These are phyloP conservation scores for Podospora anserina DNA, from an alignment of 495 filamentous ascomycete species.

Conservation along the genomic window DNA sequence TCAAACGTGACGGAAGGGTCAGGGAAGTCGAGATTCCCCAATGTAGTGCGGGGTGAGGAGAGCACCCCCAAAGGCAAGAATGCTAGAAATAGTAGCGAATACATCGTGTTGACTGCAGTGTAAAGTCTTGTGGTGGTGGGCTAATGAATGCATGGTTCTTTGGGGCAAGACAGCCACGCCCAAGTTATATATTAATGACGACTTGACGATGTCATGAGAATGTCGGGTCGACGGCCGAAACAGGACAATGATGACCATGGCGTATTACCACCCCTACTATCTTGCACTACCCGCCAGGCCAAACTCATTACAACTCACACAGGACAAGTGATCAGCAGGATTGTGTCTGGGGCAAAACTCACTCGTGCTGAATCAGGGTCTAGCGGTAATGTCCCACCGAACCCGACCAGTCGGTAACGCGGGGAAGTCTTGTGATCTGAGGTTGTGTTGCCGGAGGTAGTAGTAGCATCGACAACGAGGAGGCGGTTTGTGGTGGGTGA, in stretches of 20 bases:
- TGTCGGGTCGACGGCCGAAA: background rate
- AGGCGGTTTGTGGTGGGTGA: background rate
- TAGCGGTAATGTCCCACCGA: background rate
- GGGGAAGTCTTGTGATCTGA: background rate
- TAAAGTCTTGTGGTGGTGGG: background rate
- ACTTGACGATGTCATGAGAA: background rate
- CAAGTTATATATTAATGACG: background rate
- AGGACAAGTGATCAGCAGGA: background rate
- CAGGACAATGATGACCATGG: background rate
- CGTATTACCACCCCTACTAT: background rate
- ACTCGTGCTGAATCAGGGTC: background rate
- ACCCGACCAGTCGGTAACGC: background rate
- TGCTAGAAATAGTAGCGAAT: background rate
- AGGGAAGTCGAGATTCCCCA: slow-evolving; percentile 31
- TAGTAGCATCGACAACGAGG: background rate
- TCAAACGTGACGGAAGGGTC: slow-evolving; percentile 35
- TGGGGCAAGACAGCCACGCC: background rate
- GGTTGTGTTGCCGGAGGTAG: background rate
- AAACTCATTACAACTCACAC: background rate
- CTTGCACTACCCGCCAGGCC: background rate
- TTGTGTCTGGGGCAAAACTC: background rate
- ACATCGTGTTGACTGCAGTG: background rate
- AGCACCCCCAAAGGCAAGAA: background rate
- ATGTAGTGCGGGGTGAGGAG: slow-evolving; percentile 3
- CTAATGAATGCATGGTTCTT: background rate